Evolutionary conservation across 371 early-diverging fungal genomes (phyloP), one percentile per base, ranked within the genome.

Genomic region (Mortierella sp.): DNA sequence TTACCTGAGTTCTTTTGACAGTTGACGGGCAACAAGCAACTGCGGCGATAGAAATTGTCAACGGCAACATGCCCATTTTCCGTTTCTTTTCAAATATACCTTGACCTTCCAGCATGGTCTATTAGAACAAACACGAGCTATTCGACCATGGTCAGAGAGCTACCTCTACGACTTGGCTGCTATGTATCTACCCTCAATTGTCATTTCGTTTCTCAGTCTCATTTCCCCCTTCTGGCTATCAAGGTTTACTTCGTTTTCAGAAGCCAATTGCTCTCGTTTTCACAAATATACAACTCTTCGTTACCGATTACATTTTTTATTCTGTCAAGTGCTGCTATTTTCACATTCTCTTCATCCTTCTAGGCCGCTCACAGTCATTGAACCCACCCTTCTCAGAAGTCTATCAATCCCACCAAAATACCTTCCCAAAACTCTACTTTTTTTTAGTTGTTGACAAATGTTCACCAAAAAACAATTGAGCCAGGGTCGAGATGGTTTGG

Each of bases 131-230:
- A 48, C 65, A 65, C 65, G 34, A 65, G 65, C 34, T 38, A 65
- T 28, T 60, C 60, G 34, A 26, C 28, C 65, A 65, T 65, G 65
- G 65, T 21, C 34, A 65, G 65, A 65, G 65, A 65, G 65, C 65
- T 38, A 60, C 28, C 34, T 60, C 16, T 60, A 31, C 58, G 42
- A 38, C 3, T 38, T 38, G 3, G 42, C 42, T 38, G 42, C 42
- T 38, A 38, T 38, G 9, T 48, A 11, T 8, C 26, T 60, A 24
- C 54, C 54, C 1, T 60, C 11, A 28, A 26, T 26, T 58, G n/a
- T 58, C n/a, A n/a, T 55, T 55, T 24, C n/a, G 10, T 57, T 57
- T 57, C 10, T 21, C 58, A 1, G 6, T 14, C 28, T 11, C 48
- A 0, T 11, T 60, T 34, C 21, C 31, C 65, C 34, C n/a, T n/a